phyloP scores from a whole-genome alignment of 495 filamentous ascomycete genomes.

The Penicillium atrosanguineum region DNA sequence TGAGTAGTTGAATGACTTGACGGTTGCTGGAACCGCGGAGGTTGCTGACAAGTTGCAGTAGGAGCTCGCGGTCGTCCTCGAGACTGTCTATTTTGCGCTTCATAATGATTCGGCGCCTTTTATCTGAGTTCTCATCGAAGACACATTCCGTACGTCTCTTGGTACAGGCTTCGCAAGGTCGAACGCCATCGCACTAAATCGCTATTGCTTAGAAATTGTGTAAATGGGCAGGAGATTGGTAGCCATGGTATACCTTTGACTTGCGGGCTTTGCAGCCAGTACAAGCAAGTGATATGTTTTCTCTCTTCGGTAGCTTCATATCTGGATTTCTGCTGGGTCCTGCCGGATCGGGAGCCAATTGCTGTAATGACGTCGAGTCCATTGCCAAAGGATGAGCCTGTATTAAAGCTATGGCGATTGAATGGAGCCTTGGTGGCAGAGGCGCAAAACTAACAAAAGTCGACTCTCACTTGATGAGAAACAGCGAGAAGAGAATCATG shows the following conservation, averaged over 20 bases:
- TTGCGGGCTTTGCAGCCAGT: background rate
- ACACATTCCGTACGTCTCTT: constrained; percentile 29
- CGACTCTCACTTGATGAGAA: no score
- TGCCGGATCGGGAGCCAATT: no score
- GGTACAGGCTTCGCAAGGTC: constrained; percentile 33
- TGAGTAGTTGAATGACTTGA: constrained; percentile 23
- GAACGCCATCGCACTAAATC: constrained; percentile 29
- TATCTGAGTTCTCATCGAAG: constrained; percentile 31
- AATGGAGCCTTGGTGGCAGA: no score
- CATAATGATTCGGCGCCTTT: constrained; percentile 31
- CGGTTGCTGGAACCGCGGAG: constrained; percentile 25
- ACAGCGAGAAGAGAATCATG: no score
- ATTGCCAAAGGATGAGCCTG: no score
- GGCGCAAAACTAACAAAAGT: no score
- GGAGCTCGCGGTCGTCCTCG: constrained; percentile 28
- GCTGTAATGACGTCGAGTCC: no score
- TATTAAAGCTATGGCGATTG: no score
- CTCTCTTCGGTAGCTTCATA: background rate
- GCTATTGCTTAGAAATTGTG: background rate
- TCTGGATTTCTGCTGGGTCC: background rate
- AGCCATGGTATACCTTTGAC: background rate
- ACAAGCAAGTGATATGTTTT: background rate
- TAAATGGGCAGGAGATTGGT: background rate
- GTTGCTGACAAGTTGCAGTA: constrained; percentile 25
- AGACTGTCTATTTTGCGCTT: constrained; percentile 38